Base-by-base conservation (phyloP, 768 basidiomycete species). In the Pisolithus sp. region DNA sequence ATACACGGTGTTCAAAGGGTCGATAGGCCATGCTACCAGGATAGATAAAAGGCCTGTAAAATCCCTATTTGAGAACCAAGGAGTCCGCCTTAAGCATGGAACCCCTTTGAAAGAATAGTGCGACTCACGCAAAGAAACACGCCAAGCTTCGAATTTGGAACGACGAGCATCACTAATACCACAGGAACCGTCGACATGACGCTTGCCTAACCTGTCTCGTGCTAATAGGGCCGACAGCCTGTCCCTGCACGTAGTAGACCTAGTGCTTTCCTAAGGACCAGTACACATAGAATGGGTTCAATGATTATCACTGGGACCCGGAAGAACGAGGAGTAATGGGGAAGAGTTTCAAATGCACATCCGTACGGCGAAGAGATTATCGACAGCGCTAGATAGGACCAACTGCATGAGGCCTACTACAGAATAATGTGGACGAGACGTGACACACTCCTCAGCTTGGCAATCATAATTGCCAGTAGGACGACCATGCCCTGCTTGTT, bases 241-340 rank as follows among this genome's bases (percentile, higher is more conserved):
- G 34, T 37, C 46, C 42, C 51, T 7, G 34, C 51, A 7, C 49
- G 28, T 13, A 40, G 28, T 21, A 30, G 28, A 5, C 46, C 42
- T 48, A 60, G 49, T 5, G 62, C 59, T 37, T 60, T 58, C 42
- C 54, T 55, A 7, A 58, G 45, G 17, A 65, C 63, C n/a, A 65
- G 52, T 12, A 31, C 41, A 20, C 54, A 63, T 36, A 65, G 53
- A 30, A 65, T 53, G 2, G 63, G 62, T 30, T 65, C 63, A 2
- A 58, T 53, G n/a, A 63, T 43, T 4, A 65, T 48, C 4, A 55
- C 60, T 31, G 63, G 62, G 5, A 57, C 53, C 62, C 62, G 63
- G 48, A 65, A 62, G 1, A 63, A 49, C 2, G 62, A 55, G 2
- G 63, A 59, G 38, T 62, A 28, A 0, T 54, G 49, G 12, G 58